These are phyloP conservation scores for Fusarium sp. DNA, from an alignment of 2,329 filamentous ascomycete genomes.

Conservation along the genomic window DNA sequence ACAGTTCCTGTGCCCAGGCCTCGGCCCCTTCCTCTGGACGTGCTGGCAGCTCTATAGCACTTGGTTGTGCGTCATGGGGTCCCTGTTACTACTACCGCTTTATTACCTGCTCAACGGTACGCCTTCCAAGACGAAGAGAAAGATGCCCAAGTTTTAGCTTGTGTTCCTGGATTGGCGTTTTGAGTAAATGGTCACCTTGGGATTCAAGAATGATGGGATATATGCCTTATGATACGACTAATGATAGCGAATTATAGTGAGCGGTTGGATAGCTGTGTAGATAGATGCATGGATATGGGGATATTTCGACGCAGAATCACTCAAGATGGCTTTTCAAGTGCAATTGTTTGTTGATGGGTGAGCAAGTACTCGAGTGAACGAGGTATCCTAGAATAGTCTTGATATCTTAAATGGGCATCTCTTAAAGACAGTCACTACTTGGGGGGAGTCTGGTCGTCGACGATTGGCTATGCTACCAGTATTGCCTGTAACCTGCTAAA, in stretches of 20 bases:
- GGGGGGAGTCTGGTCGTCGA: too few species aligned
- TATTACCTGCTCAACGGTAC: conserved; percentile 46
- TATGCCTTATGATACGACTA: conserved; percentile 12
- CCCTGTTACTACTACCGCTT: conserved; percentile 54
- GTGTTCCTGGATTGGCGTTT: background rate
- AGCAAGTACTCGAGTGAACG: too few species aligned
- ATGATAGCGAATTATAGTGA: conserved; percentile 13
- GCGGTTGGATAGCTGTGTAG: background rate
- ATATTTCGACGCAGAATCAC: background rate
- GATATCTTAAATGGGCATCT: too few species aligned
- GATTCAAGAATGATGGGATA: background rate
- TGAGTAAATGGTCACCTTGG: too few species aligned
- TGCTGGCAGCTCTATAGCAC: conserved; percentile 72
- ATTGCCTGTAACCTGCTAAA: too few species aligned
- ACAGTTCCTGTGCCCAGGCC: conserved; percentile 72
- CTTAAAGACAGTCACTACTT: too few species aligned
- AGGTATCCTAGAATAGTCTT: too few species aligned
- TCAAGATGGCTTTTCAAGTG: background rate
- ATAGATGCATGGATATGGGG: background rate
- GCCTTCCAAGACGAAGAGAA: conserved; percentile 23
- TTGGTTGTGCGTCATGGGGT: conserved; percentile 68
- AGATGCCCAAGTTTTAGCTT: conserved; percentile 23
- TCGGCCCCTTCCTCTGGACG: conserved; percentile 64
- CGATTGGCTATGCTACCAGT: too few species aligned
- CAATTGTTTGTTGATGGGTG: too few species aligned